phyloP scores from a whole-genome alignment of 257 asterid genomes.

The Solanum lycopersicoides region DNA sequence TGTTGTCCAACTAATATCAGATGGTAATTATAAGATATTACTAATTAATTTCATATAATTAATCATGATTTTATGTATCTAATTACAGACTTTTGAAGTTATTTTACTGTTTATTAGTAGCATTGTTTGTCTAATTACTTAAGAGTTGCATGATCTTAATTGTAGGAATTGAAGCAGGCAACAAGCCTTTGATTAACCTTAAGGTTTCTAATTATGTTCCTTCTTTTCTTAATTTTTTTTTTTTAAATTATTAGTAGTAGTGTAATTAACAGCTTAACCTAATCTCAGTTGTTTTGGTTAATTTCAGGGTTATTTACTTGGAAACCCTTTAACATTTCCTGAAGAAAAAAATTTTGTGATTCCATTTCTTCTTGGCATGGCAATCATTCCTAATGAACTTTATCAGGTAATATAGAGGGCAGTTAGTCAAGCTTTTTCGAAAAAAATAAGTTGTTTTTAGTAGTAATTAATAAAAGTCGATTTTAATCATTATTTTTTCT shows the following conservation, averaged over 20 bases:
- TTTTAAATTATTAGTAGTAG: background rate
- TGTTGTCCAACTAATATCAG: conserved; percentile 14
- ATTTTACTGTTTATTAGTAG: background rate
- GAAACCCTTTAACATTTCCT: conserved; percentile 24
- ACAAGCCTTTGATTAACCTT: conserved; percentile 10
- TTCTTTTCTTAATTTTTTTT: background rate
- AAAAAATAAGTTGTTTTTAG: too few relatives aligned
- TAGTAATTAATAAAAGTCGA: background rate
- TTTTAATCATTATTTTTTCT: too few relatives aligned
- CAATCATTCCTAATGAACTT: conserved; percentile 29
- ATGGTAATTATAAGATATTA: conserved; percentile 9
- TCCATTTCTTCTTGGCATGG: conserved; percentile 33
- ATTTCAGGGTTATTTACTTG: conserved; percentile 33
- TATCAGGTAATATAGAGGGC: conserved; percentile 9
- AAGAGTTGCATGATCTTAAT: background rate
- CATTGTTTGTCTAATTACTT: background rate
- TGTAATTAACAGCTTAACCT: background rate
- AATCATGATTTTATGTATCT: background rate
- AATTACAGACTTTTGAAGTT: background rate
- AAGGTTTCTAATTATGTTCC: conserved; percentile 12
- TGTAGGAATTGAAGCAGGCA: conserved; percentile 31
- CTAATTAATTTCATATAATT: background rate
- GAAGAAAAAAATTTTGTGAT: conserved; percentile 13
- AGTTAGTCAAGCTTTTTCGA: too few relatives aligned
- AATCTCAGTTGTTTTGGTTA: background rate